phyloP scores from a whole-genome alignment of 768 basidiomycete species.

The Agrocybe pediades region DNA sequence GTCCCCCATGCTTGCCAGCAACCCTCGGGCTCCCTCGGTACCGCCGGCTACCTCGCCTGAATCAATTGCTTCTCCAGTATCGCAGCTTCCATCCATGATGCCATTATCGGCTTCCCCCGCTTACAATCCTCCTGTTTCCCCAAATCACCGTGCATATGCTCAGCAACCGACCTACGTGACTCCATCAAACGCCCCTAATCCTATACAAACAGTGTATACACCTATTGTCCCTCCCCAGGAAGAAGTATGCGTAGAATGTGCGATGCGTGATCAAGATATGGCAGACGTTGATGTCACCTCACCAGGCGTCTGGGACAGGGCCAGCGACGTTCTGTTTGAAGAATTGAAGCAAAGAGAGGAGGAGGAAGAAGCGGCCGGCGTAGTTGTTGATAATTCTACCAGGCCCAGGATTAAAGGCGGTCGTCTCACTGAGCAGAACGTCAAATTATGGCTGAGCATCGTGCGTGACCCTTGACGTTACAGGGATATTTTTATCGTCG shows the following conservation, averaged over 20 bases:
- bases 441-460: slow-evolving; percentile 79
- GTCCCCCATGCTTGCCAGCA: slow-evolving; percentile 36
- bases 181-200: slow-evolving; percentile 49
- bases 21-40: slow-evolving; percentile 15
- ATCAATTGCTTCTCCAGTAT: slow-evolving; percentile 25
- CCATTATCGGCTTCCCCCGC: slow-evolving; percentile 60
- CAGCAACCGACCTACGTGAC: slow-evolving; percentile 81
- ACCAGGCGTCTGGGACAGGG: slow-evolving; percentile 88
- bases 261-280: slow-evolving; percentile 99
- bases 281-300: slow-evolving; percentile 89
- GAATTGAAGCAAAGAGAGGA: slow-evolving; percentile 75
- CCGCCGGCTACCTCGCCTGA: slow-evolving; percentile 14
- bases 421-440: slow-evolving; percentile 72
- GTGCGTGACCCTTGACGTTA: slow-evolving; percentile 57
- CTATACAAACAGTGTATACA: slow-evolving; percentile 64
- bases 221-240: slow-evolving; percentile 62
- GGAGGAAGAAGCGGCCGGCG: slow-evolving; percentile 62
- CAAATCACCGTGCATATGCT: slow-evolving; percentile 65
- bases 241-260: slow-evolving; percentile 94
- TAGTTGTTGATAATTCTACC: slow-evolving; percentile 52
- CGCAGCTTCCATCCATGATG: slow-evolving; percentile 46
- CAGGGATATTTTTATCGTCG: slow-evolving; percentile 1
- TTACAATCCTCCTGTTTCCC: slow-evolving; percentile 66
- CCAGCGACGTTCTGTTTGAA: slow-evolving; percentile 80
- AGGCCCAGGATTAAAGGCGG: slow-evolving; percentile 69